Conservation (phyloP, 805 yeast species). For the Kazachstania kunashirensis region DNA sequence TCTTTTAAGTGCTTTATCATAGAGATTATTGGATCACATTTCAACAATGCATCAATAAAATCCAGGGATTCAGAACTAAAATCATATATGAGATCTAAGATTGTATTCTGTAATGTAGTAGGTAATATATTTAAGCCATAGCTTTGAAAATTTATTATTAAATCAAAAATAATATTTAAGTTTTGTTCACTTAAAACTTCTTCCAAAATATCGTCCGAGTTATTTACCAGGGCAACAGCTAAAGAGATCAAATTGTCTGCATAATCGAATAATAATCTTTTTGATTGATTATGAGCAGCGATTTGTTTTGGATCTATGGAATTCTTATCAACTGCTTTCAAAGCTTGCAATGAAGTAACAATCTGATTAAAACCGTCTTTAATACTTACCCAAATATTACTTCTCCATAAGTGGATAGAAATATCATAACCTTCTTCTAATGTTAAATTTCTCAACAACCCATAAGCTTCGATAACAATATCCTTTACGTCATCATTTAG, state of each 20-base stretch:
- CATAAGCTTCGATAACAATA: constrained; percentile 70
- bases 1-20: constrained; percentile 1
- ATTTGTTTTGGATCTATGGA: constrained; percentile 3
- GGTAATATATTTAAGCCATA: constrained; percentile 30
- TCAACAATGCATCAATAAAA: constrained; percentile 32
- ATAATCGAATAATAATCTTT: constrained; percentile 48
- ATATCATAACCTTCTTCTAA: constrained; percentile 85
- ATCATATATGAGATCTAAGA: constrained; percentile 50
- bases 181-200: constrained; percentile 26
- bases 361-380: constrained; percentile 44
- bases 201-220: constrained; percentile 52
- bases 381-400: constrained; percentile 60
- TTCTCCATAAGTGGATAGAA: constrained; percentile 65
- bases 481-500: constrained; percentile 63
- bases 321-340: not conserved
- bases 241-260: constrained; percentile 67
- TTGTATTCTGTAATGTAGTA: constrained; percentile 38
- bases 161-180: constrained; percentile 18
- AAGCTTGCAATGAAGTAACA: constrained; percentile 34
- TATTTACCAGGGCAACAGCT: constrained; percentile 53
- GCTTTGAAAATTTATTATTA: constrained; percentile 22
- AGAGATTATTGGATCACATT: constrained; percentile 7
- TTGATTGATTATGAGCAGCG: constrained; percentile 28
- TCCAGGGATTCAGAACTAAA: constrained; percentile 50
- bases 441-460: constrained; percentile 68